A percentile compares a stretch with the other conserved stretches of the same genome.
Evolutionary conservation across 768 basidiomycete species (phyloP).

Genomic region (Tulasnella sp.): DNA sequence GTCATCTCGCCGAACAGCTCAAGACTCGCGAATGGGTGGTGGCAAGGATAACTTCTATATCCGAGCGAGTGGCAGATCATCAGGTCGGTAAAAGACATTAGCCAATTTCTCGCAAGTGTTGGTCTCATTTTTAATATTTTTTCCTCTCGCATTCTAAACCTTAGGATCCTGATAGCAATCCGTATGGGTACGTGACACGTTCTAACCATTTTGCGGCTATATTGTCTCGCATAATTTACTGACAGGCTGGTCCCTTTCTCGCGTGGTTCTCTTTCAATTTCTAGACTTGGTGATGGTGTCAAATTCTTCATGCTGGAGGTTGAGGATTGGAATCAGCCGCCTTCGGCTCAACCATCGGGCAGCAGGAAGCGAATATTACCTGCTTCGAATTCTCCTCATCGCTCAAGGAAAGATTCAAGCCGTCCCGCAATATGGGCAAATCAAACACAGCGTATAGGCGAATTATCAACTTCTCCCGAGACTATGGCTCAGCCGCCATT

Average conservation of each 20-base stretch:
- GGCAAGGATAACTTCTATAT: constrained; percentile 77
- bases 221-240: background rate
- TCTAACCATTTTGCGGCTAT: background rate
- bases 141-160: background rate
- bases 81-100: constrained; percentile 41
- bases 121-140: background rate
- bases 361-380: too few relatives aligned
- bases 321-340: constrained; percentile 79
- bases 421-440: too few relatives aligned
- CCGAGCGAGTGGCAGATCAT: constrained; percentile 70
- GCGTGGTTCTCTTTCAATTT: background rate
- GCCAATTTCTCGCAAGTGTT: background rate
- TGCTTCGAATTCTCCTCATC: too few relatives aligned
- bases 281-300: constrained; percentile 58
- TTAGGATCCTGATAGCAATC: constrained; percentile 72
- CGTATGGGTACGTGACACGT: constrained; percentile 42
- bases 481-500: too few relatives aligned
- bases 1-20: constrained; percentile 75
- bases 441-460: too few relatives aligned
- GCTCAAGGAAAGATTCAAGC: too few relatives aligned
- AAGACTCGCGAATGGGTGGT: constrained; percentile 92
- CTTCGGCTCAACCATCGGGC: too few relatives aligned
- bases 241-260: too few relatives aligned
- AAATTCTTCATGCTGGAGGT: constrained; percentile 92
- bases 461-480: too few relatives aligned